Evolutionary conservation across 179 eudicot genomes (phyloP).

Genomic region (Silene noctiflora): DNA sequence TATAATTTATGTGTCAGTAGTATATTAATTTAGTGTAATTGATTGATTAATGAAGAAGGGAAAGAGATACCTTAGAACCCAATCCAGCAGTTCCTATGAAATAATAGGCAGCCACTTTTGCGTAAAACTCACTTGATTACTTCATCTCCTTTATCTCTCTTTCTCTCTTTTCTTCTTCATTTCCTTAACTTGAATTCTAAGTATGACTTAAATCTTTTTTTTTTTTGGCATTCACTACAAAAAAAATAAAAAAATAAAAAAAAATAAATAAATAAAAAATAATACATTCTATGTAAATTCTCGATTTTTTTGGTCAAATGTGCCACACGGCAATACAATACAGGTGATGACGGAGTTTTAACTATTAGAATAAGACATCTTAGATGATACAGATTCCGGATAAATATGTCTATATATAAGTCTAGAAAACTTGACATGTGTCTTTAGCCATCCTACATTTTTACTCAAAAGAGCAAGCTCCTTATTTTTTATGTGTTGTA

Average conservation of each 20-base stretch:
- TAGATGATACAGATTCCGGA: neutral
- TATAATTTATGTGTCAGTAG: neutral
- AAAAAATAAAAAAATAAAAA: too few relatives aligned
- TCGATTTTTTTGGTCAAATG: neutral
- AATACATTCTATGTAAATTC: too few relatives aligned
- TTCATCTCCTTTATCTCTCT: constrained; percentile 29
- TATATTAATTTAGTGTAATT: neutral
- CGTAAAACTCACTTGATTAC: constrained; percentile 43
- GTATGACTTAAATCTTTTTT: constrained; percentile 37
- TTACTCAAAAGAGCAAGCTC: constrained; percentile 12
- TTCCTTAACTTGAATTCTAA: constrained; percentile 59
- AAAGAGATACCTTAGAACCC: constrained; percentile 26
- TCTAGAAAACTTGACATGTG: constrained; percentile 25
- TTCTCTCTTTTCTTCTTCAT: constrained; percentile 19
- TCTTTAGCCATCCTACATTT: constrained; percentile 10
- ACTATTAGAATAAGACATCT: neutral
- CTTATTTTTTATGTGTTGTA: neutral
- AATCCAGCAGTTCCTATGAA: constrained; percentile 22
- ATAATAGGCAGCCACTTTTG: constrained; percentile 20
- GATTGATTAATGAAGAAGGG: neutral
- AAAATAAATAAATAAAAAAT: too few relatives aligned
- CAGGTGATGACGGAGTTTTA: neutral
- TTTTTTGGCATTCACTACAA: neutral
- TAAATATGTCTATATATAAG: constrained; percentile 16
- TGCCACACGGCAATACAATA: too few relatives aligned